Percentiles rank a stretch among this genome's conserved stretches.
phyloP scores from a whole-genome alignment of 106 monocot species.

The Triglochin maritima region DNA sequence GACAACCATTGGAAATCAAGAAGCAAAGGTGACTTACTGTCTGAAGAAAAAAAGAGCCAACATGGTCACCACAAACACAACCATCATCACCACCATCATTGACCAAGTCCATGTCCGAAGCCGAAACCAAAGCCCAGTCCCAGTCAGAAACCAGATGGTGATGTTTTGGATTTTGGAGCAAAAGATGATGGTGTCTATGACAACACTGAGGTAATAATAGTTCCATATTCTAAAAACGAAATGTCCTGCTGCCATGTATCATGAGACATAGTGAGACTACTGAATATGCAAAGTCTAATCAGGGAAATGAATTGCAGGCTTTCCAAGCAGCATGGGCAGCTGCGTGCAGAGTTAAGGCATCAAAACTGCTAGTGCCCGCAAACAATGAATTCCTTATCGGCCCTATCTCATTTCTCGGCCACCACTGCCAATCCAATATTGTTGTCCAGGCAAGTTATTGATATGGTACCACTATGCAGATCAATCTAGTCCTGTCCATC shows the following conservation, averaged over 20 bases:
- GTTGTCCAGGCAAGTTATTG: slow-evolving; percentile 41
- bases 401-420: slow-evolving; percentile 51
- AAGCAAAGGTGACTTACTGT: not conserved
- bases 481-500: not conserved
- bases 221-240: not conserved
- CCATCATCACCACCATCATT: not conserved
- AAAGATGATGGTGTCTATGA: slow-evolving; percentile 10
- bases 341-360: slow-evolving; percentile 47
- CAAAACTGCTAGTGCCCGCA: slow-evolving; percentile 35
- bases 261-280: not conserved
- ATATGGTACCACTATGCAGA: not conserved
- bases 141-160: not conserved
- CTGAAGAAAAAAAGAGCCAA: not conserved
- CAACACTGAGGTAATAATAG: slow-evolving; percentile 6
- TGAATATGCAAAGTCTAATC: not conserved
- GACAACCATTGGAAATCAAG: slow-evolving; percentile 13
- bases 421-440: slow-evolving; percentile 42
- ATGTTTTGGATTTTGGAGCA: slow-evolving; percentile 14
- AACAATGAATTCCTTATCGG: slow-evolving; percentile 32
- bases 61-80: not conserved
- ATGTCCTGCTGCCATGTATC: not conserved
- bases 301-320: slow-evolving; percentile 25
- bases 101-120: not conserved
- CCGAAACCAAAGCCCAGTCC: slow-evolving; percentile 1
- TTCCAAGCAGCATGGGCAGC: slow-evolving; percentile 54